phyloP scores from a whole-genome alignment of 345 rosid species.

The Lagerstroemia speciosa region DNA sequence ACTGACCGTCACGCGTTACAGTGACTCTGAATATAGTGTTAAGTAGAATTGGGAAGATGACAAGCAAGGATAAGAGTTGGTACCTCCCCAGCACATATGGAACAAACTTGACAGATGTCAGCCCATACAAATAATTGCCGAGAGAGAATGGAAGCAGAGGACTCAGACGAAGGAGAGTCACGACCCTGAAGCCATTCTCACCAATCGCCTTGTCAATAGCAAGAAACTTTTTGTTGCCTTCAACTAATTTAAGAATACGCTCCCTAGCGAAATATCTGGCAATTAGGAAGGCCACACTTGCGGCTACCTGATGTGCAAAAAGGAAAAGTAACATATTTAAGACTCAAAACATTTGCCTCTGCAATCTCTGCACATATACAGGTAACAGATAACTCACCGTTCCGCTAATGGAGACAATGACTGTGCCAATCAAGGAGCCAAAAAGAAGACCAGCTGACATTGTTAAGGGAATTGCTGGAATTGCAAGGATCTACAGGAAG shows the following conservation, averaged over 20 bases:
- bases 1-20: background rate
- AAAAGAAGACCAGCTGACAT: conserved; percentile 99
- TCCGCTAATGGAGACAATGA: conserved; percentile 97
- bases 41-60: background rate
- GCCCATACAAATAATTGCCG: conserved; percentile 85
- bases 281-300: conserved; percentile 82
- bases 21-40: background rate
- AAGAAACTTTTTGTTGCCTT: conserved; percentile 90
- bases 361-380: background rate
- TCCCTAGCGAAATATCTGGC: conserved; percentile 98
- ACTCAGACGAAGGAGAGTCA: conserved; percentile 86
- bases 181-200: conserved; percentile 87
- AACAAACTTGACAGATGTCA: conserved; percentile 87
- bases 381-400: conserved; percentile 45
- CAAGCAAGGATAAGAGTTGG: conserved; percentile 2
- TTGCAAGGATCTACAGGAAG: conserved; percentile 63
- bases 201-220: conserved; percentile 98
- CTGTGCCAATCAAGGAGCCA: conserved; percentile 75
- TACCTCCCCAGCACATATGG: conserved; percentile 96
- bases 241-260: conserved; percentile 81
- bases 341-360: conserved; percentile 5
- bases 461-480: conserved; percentile 93
- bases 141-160: conserved; percentile 96
- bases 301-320: conserved; percentile 50
- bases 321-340: background rate